Percentiles rank a stretch among this genome's conserved stretches.
phyloP scores from a whole-genome alignment of 768 basidiomycete genomes.

The Zangia roseola region DNA sequence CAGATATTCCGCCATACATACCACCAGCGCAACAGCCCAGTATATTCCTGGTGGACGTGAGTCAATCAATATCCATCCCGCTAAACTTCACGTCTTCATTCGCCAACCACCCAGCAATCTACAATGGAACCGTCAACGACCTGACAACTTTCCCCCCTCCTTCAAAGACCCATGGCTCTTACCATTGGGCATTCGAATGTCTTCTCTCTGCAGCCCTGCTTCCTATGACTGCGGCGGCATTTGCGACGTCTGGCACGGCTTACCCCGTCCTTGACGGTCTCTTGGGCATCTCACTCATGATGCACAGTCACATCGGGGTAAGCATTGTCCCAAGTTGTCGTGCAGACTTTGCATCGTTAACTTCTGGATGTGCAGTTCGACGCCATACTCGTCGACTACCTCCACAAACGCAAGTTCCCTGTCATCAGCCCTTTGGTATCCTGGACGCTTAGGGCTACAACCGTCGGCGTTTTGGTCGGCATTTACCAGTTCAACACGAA shows the following conservation, averaged over 20 bases:
- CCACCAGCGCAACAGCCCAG: slow-evolving; percentile 33
- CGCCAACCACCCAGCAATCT: slow-evolving; percentile 54
- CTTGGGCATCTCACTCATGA: slow-evolving; percentile 80
- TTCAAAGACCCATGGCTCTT: slow-evolving; percentile 80
- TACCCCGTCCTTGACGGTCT: slow-evolving; percentile 90
- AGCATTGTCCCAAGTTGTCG: slow-evolving; percentile 15
- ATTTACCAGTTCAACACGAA: slow-evolving; percentile 99
- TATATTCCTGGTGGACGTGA: slow-evolving; percentile 74
- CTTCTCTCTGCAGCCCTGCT: slow-evolving; percentile 84
- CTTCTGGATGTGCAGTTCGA: slow-evolving; percentile 56
- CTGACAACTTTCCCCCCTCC: slow-evolving; percentile 86
- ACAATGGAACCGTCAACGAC: slow-evolving; percentile 93
- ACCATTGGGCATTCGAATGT: slow-evolving; percentile 93
- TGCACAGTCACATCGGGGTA: slow-evolving; percentile 96
- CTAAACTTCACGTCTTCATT: not conserved
- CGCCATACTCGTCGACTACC: slow-evolving; percentile 76
- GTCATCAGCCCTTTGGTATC: slow-evolving; percentile 59
- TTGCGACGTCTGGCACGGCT: slow-evolving; percentile 69
- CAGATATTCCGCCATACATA: no score
- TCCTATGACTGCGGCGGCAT: slow-evolving; percentile 84
- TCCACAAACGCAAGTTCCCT: slow-evolving; percentile 95
- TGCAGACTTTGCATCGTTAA: not conserved
- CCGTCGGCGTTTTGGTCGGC: slow-evolving; percentile 81
- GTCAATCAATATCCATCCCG: slow-evolving; percentile 30
- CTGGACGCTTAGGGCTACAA: slow-evolving; percentile 80